Percentiles rank a stretch among this genome's conserved stretches.
Conservation (phyloP, 208 protist genomes). For the Wallacemonas rigidus region DNA sequence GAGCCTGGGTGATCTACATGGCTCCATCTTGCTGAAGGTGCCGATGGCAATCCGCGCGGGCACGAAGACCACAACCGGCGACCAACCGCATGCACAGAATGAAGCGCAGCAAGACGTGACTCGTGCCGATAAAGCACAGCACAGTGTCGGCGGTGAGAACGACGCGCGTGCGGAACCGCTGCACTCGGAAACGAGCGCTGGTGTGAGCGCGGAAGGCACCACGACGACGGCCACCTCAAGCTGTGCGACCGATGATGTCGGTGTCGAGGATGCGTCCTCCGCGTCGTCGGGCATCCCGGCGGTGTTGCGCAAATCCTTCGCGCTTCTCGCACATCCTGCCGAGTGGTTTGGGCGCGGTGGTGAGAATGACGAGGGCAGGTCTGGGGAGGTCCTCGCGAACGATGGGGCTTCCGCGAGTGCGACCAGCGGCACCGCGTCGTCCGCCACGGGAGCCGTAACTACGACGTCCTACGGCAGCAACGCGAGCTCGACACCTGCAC, state of each 20-base stretch:
- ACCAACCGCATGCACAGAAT: not conserved
- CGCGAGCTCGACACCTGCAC: not conserved
- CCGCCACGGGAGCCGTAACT: not conserved
- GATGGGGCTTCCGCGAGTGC: not conserved
- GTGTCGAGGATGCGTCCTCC: not conserved
- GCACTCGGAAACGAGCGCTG: too few species aligned
- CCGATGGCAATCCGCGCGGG: conserved; percentile 23
- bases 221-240: not conserved
- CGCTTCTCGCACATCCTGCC: not conserved
- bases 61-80: not conserved
- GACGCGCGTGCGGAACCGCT: too few species aligned
- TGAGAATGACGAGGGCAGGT: not conserved
- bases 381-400: not conserved
- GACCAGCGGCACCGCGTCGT: not conserved
- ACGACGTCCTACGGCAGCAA: not conserved
- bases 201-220: not conserved
- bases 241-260: not conserved
- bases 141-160: too few species aligned
- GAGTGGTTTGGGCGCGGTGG: conserved; percentile 7
- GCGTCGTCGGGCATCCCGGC: not conserved
- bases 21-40: conserved; percentile 37
- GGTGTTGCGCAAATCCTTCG: conserved; percentile 10
- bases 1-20: conserved; percentile 24
- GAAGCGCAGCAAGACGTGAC: not conserved
- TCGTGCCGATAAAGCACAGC: too few species aligned